These are phyloP conservation scores for Paraglomus occultum DNA, from an alignment of 192 early-diverging fungal genomes.

Conservation along the genomic window DNA sequence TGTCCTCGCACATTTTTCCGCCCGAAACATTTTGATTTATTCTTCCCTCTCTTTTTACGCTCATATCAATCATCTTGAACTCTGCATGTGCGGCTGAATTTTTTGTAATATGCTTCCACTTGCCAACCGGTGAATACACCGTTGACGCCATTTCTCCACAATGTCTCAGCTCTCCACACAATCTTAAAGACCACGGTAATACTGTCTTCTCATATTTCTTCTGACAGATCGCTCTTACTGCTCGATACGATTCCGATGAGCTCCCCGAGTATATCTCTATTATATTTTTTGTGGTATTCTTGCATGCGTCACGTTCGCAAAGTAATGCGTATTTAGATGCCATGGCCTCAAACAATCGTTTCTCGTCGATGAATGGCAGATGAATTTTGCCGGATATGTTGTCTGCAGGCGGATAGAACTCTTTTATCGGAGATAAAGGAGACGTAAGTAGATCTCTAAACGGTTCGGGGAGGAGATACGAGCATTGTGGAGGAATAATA, in stretches of 20 bases:
- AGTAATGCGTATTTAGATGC: background rate
- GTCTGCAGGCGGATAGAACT: conserved; percentile 10
- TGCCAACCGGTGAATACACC: too few relatives aligned
- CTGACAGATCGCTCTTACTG: background rate
- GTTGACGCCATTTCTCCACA: too few relatives aligned
- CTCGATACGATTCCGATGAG: background rate
- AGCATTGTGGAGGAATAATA: conserved; percentile 16
- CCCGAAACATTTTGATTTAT: too few relatives aligned
- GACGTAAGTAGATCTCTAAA: conserved; percentile 1
- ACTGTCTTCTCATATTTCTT: background rate
- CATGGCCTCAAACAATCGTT: conserved; percentile 9
- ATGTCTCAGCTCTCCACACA: too few relatives aligned
- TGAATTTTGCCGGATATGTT: background rate
- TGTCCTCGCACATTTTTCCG: too few relatives aligned
- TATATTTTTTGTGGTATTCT: background rate
- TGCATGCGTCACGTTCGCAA: background rate
- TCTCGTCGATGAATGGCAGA: conserved; percentile 27
- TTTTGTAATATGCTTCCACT: too few relatives aligned
- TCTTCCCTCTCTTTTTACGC: too few relatives aligned
- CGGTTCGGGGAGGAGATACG: conserved; percentile 15
- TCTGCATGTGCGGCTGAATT: too few relatives aligned
- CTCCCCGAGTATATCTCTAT: conserved; percentile 8
- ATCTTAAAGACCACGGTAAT: background rate
- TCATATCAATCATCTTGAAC: too few relatives aligned
- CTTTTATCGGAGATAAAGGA: conserved; percentile 7